Evolutionary conservation across 2,329 filamentous ascomycete genomes (phyloP).

Genomic region (Sclerotinia spermophila): DNA sequence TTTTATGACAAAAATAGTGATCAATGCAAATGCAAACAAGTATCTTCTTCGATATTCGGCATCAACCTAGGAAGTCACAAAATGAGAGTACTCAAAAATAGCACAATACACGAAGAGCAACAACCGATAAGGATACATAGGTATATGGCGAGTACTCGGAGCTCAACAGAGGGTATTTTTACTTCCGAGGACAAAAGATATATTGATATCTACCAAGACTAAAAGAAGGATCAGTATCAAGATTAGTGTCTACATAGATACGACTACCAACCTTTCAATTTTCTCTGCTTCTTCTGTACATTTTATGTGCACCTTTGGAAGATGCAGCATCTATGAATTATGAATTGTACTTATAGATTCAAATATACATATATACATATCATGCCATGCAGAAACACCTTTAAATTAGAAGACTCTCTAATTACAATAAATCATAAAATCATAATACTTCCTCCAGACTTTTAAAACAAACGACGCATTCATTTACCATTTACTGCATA

Average conservation of each 20-base stretch:
- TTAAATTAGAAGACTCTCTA: not conserved
- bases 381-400: not conserved
- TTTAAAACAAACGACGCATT: too few species aligned
- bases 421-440: too few species aligned
- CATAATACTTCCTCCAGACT: too few species aligned
- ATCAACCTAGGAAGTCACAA: not conserved
- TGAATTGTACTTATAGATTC: not conserved
- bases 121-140: not conserved
- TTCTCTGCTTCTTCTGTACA: not conserved
- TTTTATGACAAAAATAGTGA: not conserved
- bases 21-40: not conserved
- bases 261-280: not conserved
- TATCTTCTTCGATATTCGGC: not conserved
- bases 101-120: not conserved
- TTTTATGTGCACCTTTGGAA: not conserved
- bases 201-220: not conserved
- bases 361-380: not conserved
- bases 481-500: not conserved
- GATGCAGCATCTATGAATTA: not conserved
- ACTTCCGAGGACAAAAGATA: not conserved
- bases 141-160: not conserved
- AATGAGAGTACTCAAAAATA: not conserved
- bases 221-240: not conserved
- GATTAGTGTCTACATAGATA: not conserved
- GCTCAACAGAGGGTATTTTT: too few species aligned